These are phyloP conservation scores for Ceratocystis cubensis DNA, from an alignment of 2,329 filamentous ascomycete genomes.

Conservation along the genomic window DNA sequence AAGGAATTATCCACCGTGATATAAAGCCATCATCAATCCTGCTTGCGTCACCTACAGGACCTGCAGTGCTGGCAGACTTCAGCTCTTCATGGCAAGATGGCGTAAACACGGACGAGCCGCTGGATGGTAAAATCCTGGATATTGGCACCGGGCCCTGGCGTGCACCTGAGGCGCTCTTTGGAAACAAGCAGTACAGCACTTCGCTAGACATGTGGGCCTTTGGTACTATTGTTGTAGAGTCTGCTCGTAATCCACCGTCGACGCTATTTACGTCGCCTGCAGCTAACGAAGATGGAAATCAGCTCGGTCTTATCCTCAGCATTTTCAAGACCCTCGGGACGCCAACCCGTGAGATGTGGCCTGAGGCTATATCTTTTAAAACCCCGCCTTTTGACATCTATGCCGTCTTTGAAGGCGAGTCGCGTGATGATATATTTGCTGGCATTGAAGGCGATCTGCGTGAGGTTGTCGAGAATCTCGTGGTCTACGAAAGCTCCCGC, in stretches of 20 bases:
- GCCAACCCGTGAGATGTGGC: conserved; percentile 69
- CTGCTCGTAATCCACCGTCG: conserved; percentile 38
- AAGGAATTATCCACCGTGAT: conserved; percentile 81
- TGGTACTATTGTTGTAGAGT: conserved; percentile 75
- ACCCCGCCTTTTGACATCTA: conserved; percentile 87
- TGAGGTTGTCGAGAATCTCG: conserved; percentile 53
- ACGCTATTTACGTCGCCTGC: conserved; percentile 70
- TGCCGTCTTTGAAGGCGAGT: conserved; percentile 52
- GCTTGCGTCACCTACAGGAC: conserved; percentile 51
- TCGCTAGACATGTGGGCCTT: conserved; percentile 81
- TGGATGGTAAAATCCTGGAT: conserved; percentile 68
- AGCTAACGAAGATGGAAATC: conserved; percentile 68
- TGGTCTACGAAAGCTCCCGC: conserved; percentile 55
- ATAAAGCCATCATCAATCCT: conserved; percentile 87
- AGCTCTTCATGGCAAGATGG: conserved; percentile 61
- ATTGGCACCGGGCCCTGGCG: conserved; percentile 89
- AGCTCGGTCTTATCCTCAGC: conserved; percentile 78
- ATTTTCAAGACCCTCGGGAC: conserved; percentile 89
- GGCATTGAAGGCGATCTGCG: conserved; percentile 44
- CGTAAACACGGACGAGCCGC: conserved; percentile 49
- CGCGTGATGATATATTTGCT: conserved; percentile 60
- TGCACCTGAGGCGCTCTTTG: conserved; percentile 81
- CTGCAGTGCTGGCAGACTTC: conserved; percentile 78
- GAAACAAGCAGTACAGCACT: conserved; percentile 56
- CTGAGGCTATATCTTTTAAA: conserved; percentile 55